These are phyloP conservation scores for Gillenia trifoliata DNA, from an alignment of 306 rosid species.

Conservation along the genomic window DNA sequence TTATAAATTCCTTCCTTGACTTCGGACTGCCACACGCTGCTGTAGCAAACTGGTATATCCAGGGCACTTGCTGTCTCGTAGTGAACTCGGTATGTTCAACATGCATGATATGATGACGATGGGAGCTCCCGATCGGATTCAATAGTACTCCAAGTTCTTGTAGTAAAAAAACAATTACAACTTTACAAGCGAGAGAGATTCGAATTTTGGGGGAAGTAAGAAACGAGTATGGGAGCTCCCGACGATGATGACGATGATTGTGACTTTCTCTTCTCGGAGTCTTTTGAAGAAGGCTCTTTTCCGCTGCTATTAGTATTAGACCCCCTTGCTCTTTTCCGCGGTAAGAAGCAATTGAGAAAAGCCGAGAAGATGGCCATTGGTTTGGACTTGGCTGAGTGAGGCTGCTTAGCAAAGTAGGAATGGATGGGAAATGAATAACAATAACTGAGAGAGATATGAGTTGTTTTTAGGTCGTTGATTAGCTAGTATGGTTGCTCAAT, in stretches of 20 bases:
- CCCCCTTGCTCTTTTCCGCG: neutral
- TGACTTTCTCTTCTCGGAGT: neutral
- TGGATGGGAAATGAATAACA: neutral
- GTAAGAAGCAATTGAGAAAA: neutral
- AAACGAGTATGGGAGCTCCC: constrained; percentile 11
- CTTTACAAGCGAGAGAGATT: constrained; percentile 2
- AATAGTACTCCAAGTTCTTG: no score
- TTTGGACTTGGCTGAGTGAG: neutral
- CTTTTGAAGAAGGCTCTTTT: neutral
- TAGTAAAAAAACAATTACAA: neutral
- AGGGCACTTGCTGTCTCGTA: neutral
- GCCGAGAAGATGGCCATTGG: neutral
- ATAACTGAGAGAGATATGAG: neutral
- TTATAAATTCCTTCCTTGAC: neutral
- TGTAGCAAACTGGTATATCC: neutral
- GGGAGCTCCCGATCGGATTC: neutral
- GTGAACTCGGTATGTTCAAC: neutral
- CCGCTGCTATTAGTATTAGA: neutral
- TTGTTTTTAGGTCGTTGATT: neutral
- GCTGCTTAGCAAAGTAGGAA: neutral
- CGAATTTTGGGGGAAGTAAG: constrained; percentile 14
- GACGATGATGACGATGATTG: neutral
- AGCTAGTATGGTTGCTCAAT: neutral
- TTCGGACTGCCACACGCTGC: neutral
- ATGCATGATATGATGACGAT: neutral